Evolutionary conservation across 2,329 filamentous ascomycete species (phyloP), one percentile per base, ranked within the genome.

Genomic region (Cladosporium velox): DNA sequence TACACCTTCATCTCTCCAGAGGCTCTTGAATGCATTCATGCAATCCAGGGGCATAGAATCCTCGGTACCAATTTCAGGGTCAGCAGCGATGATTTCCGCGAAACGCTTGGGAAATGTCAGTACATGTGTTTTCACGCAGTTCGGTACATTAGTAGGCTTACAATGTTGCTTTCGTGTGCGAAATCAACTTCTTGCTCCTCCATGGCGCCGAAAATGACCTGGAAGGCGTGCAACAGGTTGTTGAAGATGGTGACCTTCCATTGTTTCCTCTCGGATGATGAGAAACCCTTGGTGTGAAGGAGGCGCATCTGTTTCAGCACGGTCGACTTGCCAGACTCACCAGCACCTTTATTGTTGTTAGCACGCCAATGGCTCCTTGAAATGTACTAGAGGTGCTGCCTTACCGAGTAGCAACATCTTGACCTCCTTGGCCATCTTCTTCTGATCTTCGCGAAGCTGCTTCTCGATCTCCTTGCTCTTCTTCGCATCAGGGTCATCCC

Each of bases 251-350:
- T 93, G 18, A 93, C 91, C 73, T 95, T 93, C 86, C 92, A 96
- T 83, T 97, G 92, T 70, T 96, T 88, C 78, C 93, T 91, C 79
- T 98, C 95, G 70, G 87, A 88, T 74, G 91, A 91, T 75, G 88
- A 92, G 82, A 98, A 98, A 60, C 95, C 94, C 78, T 93, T 89
- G 15, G 92, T 89, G 78, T 98, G 95, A 73, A 99, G 97, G 79
- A 99, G 89, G 79, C 94, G 94, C 95, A 99, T 98, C 84, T 98
- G 94, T 83, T 98, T 98, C 71, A 98, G 87, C 67, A 98, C 93
- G 1, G 94, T 98, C 10, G 94, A 97, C 81, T 98, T 98, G 71
- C 94, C 92, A 67, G 91, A 95, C 81, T 98, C 94, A 76, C 94
- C 94, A 74, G 94, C 94, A 79, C 94, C 93, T 97, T 66, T 55